phyloP scores from a whole-genome alignment of 2,329 filamentous ascomycete genomes.

The Claviceps africana region DNA sequence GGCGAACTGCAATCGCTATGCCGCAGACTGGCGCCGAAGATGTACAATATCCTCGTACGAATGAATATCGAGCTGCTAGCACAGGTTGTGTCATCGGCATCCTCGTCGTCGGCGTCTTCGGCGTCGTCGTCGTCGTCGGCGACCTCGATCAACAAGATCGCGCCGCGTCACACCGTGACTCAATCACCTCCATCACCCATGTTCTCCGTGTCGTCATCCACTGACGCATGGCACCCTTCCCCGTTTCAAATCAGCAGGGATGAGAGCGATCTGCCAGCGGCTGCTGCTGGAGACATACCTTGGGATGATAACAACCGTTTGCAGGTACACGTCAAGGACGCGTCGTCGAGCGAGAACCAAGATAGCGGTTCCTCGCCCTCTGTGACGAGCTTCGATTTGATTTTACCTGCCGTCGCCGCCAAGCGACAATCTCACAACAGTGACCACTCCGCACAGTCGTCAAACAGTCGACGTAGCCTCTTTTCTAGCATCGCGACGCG shows the following conservation, averaged over 20 bases:
- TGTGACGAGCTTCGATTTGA: conserved; percentile 2
- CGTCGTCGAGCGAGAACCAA: not conserved
- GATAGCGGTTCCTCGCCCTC: not conserved
- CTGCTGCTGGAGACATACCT: not conserved
- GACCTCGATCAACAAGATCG: not conserved
- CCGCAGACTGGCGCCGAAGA: conserved; percentile 33
- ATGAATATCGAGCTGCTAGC: conserved; percentile 33
- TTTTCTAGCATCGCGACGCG: conserved; percentile 1
- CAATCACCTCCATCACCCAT: conserved; percentile 6
- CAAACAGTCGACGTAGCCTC: conserved; percentile 4
- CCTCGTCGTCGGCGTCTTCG: not conserved
- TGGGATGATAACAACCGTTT: not conserved
- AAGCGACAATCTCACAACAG: conserved; percentile 8
- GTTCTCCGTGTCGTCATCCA: not conserved
- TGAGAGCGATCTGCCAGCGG: not conserved
- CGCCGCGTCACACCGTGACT: conserved; percentile 7
- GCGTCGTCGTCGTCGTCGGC: not conserved
- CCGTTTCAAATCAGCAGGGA: not conserved
- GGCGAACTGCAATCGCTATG: conserved; percentile 32
- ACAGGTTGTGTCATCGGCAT: conserved; percentile 9
- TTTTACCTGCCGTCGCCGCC: conserved; percentile 1
- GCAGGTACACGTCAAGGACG: not conserved
- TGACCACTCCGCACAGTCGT: conserved; percentile 6
- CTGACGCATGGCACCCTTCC: not conserved
- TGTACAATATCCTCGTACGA: conserved; percentile 36